Percentiles rank a stretch among this genome's conserved stretches.
Conservation (phyloP, 2,329 filamentous ascomycete species). For the Thielaviopsis euricoi region DNA sequence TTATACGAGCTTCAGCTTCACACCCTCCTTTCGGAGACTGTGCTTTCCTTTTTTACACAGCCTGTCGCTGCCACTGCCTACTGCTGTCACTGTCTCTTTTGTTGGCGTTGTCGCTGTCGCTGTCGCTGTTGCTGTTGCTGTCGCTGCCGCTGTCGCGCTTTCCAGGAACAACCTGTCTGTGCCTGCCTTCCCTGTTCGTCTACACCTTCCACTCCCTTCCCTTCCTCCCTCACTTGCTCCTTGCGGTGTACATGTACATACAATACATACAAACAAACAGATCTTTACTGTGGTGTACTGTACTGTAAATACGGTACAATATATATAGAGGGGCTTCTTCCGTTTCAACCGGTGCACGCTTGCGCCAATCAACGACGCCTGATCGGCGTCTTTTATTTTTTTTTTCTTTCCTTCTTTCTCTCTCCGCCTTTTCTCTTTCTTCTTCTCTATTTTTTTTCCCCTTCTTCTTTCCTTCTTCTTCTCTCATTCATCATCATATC, state of each 20-base stretch:
- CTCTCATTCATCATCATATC: neutral
- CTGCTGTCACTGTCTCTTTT: no score
- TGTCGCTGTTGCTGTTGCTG: no score
- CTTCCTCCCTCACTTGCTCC: no score
- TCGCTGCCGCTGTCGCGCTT: no score
- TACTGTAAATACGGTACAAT: no score
- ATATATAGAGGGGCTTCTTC: neutral
- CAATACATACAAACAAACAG: no score
- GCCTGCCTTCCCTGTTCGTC: neutral
- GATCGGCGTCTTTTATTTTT: neutral
- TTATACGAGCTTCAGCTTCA: no score
- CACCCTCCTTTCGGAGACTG: no score
- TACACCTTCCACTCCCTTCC: neutral
- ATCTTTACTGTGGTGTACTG: neutral
- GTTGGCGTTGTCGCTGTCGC: no score
- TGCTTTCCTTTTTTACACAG: no score
- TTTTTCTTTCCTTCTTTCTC: neutral
- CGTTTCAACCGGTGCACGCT: neutral
- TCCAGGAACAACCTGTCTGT: no score
- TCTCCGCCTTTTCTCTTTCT: neutral
- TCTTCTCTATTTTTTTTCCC: neutral
- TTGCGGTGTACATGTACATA: neutral
- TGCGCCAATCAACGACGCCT: neutral
- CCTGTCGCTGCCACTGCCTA: no score
- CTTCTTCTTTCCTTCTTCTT: neutral